These are phyloP conservation scores for Penicillium coprophilum DNA, from an alignment of 495 filamentous ascomycete genomes.

Conservation along the genomic window DNA sequence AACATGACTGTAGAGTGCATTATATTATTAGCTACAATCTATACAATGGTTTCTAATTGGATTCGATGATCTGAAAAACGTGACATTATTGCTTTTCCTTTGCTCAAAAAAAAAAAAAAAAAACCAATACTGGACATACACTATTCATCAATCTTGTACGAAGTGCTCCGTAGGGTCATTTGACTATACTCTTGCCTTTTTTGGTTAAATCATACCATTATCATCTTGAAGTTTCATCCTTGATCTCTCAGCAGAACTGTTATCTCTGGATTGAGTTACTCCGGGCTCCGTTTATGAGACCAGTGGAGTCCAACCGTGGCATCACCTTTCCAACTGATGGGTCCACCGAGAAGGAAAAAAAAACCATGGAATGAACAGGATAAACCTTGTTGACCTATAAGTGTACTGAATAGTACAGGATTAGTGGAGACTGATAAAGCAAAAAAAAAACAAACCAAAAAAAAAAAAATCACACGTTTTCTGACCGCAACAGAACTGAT, in stretches of 20 bases:
- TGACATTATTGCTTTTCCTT: background rate
- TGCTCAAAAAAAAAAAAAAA: background rate
- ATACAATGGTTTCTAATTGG: conserved; percentile 3
- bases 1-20: background rate
- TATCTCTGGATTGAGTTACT: background rate
- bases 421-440: conserved; percentile 10
- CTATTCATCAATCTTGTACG: background rate
- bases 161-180: background rate
- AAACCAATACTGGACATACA: background rate
- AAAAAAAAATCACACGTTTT: conserved; percentile 3
- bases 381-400: conserved; percentile 2
- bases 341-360: conserved; percentile 11
- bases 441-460: background rate
- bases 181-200: background rate
- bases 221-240: background rate
- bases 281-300: conserved; percentile 1
- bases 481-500: background rate
- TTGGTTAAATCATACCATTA: background rate
- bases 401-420: conserved; percentile 9
- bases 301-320: conserved; percentile 11
- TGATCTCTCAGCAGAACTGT: background rate
- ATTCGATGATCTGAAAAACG: background rate
- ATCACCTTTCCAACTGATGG: background rate
- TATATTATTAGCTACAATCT: conserved; percentile 5
- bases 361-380: conserved; percentile 7